Conservation (phyloP, 2,329 filamentous ascomycete species). For the Aspergillus ibericus region DNA sequence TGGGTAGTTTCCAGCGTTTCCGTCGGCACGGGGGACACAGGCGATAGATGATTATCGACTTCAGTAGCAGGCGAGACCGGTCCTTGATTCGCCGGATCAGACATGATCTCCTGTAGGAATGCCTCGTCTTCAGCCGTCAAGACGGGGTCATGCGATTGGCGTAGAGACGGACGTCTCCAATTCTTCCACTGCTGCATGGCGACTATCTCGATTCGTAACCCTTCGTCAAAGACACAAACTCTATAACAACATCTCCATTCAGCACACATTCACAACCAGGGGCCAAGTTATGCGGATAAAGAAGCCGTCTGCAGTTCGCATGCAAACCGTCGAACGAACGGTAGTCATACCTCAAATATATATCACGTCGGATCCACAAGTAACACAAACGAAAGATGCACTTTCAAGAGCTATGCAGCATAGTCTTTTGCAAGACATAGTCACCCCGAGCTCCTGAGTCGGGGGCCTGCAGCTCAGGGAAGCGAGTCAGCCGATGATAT, state of each 20-base stretch:
- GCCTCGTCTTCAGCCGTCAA: slow-evolving; percentile 63
- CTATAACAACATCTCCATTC: background rate
- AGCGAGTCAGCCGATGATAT: background rate
- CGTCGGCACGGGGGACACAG: slow-evolving; percentile 39
- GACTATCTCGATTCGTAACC: slow-evolving; percentile 4
- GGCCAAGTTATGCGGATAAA: background rate
- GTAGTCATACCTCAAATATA: background rate
- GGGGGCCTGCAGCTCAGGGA: background rate
- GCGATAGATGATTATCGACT: slow-evolving; percentile 1
- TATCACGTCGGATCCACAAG: background rate
- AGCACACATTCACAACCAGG: background rate
- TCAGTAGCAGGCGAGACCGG: slow-evolving; percentile 5
- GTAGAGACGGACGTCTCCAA: slow-evolving; percentile 36
- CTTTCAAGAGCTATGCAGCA: background rate
- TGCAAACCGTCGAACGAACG: background rate
- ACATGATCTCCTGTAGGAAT: slow-evolving; percentile 55
- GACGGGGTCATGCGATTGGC: slow-evolving; percentile 43
- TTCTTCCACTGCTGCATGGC: slow-evolving; percentile 45
- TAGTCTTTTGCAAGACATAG: background rate
- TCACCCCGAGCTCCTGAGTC: background rate
- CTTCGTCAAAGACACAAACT: background rate
- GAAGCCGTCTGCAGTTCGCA: background rate
- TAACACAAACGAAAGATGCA: background rate
- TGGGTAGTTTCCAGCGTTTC: slow-evolving; percentile 49
- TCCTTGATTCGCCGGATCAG: slow-evolving; percentile 38